These are phyloP conservation scores for Alternaria ventricosa DNA, from an alignment of 2,329 filamentous ascomycete genomes.

Conservation along the genomic window DNA sequence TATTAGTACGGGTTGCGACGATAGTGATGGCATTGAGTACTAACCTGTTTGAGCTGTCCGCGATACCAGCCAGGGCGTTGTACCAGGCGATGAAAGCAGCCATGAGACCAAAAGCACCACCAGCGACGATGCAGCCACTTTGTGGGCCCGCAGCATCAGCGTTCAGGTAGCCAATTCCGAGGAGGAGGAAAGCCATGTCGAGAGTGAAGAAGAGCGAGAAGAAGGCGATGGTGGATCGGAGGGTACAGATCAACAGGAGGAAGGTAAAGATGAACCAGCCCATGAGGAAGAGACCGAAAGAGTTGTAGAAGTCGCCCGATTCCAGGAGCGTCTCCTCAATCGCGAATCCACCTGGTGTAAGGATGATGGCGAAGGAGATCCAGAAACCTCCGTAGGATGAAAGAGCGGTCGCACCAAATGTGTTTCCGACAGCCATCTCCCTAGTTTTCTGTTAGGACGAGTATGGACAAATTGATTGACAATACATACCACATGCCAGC, in stretches of 20 bases:
- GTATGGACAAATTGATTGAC: neutral
- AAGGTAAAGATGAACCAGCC: slow-evolving; percentile 67
- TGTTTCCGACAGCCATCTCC: slow-evolving; percentile 66
- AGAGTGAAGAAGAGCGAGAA: slow-evolving; percentile 65
- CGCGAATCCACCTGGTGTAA: slow-evolving; percentile 59
- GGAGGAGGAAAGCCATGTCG: slow-evolving; percentile 64
- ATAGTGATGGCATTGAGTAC: slow-evolving; percentile 7
- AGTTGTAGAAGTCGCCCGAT: slow-evolving; percentile 55
- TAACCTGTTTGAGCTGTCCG: slow-evolving; percentile 60
- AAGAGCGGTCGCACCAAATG: slow-evolving; percentile 67
- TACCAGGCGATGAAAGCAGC: slow-evolving; percentile 63
- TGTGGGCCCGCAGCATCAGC: slow-evolving; percentile 52
- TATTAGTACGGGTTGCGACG: slow-evolving; percentile 11
- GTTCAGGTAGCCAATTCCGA: slow-evolving; percentile 61
- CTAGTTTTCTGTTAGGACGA: slow-evolving; percentile 31
- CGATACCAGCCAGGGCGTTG: slow-evolving; percentile 62
- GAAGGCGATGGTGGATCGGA: slow-evolving; percentile 66
- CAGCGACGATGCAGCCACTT: slow-evolving; percentile 56
- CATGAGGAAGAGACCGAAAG: slow-evolving; percentile 65
- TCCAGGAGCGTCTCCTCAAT: slow-evolving; percentile 48
- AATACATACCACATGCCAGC: slow-evolving; percentile 63
- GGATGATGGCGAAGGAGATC: slow-evolving; percentile 66
- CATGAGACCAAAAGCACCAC: slow-evolving; percentile 60
- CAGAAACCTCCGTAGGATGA: slow-evolving; percentile 69
- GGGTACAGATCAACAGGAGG: slow-evolving; percentile 62